Conservation (phyloP, 179 eudicot genomes). For the Beta lomatogona region DNA sequence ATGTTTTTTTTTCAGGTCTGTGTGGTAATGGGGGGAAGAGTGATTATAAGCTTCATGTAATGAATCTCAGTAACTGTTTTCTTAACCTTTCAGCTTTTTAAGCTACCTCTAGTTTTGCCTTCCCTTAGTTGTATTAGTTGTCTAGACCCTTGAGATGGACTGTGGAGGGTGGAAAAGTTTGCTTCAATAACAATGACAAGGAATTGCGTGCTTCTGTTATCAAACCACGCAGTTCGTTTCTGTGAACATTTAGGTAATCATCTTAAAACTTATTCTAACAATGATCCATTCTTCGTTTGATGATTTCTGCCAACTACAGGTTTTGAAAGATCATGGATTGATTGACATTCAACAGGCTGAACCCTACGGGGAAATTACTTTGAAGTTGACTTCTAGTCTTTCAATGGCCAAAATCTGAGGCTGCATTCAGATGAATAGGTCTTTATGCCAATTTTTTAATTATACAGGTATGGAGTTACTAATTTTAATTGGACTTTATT, state of each 20-base stretch:
- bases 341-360: constrained; percentile 69
- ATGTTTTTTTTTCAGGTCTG: neutral
- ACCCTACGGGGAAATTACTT: constrained; percentile 63
- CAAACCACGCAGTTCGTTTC: neutral
- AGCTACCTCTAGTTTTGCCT: neutral
- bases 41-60: neutral
- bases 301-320: constrained; percentile 40
- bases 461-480: constrained; percentile 9
- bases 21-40: neutral
- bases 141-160: neutral
- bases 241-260: neutral
- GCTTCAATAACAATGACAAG: neutral
- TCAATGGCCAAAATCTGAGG: constrained; percentile 37
- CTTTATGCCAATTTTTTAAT: neutral
- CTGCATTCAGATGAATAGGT: neutral
- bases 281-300: neutral
- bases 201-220: neutral
- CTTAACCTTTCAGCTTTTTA: neutral
- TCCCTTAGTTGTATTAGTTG: neutral
- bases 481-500: neutral
- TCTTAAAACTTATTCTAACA: neutral
- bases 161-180: no score
- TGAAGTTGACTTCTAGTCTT: constrained; percentile 52
- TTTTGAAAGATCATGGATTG: constrained; percentile 49
- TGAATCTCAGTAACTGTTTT: neutral